Conservation (phyloP, 257 asterid species). For the Cruciata laevipes region DNA sequence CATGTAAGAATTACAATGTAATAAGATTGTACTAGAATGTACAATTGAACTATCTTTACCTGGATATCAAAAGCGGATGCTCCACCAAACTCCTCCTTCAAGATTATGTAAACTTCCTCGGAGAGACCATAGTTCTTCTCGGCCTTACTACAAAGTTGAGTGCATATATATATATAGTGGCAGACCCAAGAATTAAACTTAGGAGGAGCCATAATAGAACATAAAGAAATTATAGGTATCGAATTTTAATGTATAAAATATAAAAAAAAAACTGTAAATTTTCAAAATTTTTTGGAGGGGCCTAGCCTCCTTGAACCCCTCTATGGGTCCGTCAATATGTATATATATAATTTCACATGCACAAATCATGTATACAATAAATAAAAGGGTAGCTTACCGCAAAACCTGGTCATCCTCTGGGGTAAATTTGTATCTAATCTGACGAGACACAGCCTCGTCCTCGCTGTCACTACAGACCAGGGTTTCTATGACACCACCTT, state of each 20-base stretch:
- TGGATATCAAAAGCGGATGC: slow-evolving; percentile 72
- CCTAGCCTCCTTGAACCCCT: too few relatives aligned
- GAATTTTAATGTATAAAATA: too few relatives aligned
- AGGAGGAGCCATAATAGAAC: too few relatives aligned
- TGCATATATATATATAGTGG: too few relatives aligned
- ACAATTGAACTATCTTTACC: slow-evolving; percentile 32
- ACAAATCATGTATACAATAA: not conserved
- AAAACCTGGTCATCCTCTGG: slow-evolving; percentile 75
- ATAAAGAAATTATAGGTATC: too few relatives aligned
- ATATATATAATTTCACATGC: not conserved
- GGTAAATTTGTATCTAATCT: slow-evolving; percentile 63
- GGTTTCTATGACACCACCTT: slow-evolving; percentile 82
- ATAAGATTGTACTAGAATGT: not conserved
- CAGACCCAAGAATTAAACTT: too few relatives aligned
- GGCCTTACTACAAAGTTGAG: slow-evolving; percentile 46
- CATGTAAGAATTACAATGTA: slow-evolving; percentile 20
- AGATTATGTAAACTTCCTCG: slow-evolving; percentile 45
- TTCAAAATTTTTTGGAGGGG: too few relatives aligned
- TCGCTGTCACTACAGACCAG: slow-evolving; percentile 91
- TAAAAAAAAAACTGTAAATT: too few relatives aligned
- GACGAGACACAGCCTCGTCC: slow-evolving; percentile 53
- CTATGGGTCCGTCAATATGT: too few relatives aligned
- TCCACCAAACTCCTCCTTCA: slow-evolving; percentile 61
- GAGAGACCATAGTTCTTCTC: slow-evolving; percentile 45
- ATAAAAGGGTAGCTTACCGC: slow-evolving; percentile 27